Base-by-base conservation (phyloP, 2,329 filamentous ascomycete genomes). In the Westerdykella aurantiaca region DNA sequence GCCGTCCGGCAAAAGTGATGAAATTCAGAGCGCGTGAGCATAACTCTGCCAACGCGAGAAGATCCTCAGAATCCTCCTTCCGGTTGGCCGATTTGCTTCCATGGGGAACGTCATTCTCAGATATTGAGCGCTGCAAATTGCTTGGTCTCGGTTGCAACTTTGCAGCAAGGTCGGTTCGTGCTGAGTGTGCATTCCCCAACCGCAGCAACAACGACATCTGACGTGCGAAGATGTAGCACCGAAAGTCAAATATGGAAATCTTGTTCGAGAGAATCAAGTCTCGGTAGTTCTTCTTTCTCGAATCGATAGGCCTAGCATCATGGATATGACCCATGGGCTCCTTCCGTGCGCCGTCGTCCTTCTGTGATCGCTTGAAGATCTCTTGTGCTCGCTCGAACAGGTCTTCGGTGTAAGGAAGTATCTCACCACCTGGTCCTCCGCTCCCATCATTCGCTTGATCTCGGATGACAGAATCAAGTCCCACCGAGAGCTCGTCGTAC, bases 181-280 rank as follows among this genome's bases (percentile, higher is more conserved):
- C 61, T 7, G 66, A 67, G 12, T 66, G 60, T 34, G 69, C 68
- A 59, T 91, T 93, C n/a, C 86, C 89, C 1, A 95, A 77, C 4
- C 90, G 80, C 11, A 95, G 74, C 1, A 97, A 75, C 1, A 98
- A 70, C 2, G 85, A 80, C 49, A 95, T 81, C 58, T 98, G 91
- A 18, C 93, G 80, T 3, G 88, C 83, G 65, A 97, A 98, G 11
- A 98, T 82, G 64, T 98, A 98, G 55, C 86, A 88, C 39, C 88
- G 79, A 64, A 98, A 97, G 66, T 98, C 93, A 61, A 97, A 96
- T 2, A 95, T 76, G 0, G 93, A 98, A 31, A 98, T 94, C 52
- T 95, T 87, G 70, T 94, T 98, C 12, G 87, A 85, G 33, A 98
- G 74, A 39, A 98, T 98, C 57, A 95, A 81, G 45, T 94, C 88